Evolutionary conservation across 352 stramenopile species (phyloP).

Genomic region (Phytophthora megakarya): DNA sequence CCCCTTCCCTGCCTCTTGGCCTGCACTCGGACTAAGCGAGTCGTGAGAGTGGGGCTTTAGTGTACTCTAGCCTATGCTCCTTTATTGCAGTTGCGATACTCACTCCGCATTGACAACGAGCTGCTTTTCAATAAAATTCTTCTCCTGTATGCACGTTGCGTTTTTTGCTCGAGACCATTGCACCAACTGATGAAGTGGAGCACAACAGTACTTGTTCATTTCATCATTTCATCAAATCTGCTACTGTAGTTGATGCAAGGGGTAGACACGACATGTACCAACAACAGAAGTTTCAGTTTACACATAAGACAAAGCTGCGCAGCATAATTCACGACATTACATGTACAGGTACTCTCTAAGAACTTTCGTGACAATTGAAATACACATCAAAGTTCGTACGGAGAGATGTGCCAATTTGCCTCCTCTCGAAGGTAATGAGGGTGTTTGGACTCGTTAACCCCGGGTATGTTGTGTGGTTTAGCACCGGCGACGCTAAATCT

Average conservation of each 20-base stretch:
- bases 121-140: slow-evolving; percentile 34
- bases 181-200: no score
- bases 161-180: no score
- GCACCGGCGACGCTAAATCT: slow-evolving; percentile 8
- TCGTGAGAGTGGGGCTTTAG: slow-evolving; percentile 9
- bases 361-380: neutral
- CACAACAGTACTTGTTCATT: no score
- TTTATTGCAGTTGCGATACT: slow-evolving; percentile 16
- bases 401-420: slow-evolving; percentile 42
- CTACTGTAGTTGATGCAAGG: no score
- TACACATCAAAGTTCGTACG: slow-evolving; percentile 38
- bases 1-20: slow-evolving; percentile 48
- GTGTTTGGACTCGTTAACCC: slow-evolving; percentile 14
- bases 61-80: slow-evolving; percentile 33
- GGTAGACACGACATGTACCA: no score
- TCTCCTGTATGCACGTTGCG: slow-evolving; percentile 12
- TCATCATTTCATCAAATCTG: no score
- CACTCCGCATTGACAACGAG: slow-evolving; percentile 12
- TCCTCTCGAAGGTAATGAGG: slow-evolving; percentile 38
- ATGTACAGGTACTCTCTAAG: no score
- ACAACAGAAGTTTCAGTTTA: slow-evolving; percentile 77
- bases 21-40: slow-evolving; percentile 66
- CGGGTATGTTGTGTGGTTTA: slow-evolving; percentile 18
- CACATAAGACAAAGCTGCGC: slow-evolving; percentile 67
- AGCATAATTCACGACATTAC: slow-evolving; percentile 14